phyloP scores from a whole-genome alignment of 1,139 yeast species.

The Taiozyma sp. region DNA sequence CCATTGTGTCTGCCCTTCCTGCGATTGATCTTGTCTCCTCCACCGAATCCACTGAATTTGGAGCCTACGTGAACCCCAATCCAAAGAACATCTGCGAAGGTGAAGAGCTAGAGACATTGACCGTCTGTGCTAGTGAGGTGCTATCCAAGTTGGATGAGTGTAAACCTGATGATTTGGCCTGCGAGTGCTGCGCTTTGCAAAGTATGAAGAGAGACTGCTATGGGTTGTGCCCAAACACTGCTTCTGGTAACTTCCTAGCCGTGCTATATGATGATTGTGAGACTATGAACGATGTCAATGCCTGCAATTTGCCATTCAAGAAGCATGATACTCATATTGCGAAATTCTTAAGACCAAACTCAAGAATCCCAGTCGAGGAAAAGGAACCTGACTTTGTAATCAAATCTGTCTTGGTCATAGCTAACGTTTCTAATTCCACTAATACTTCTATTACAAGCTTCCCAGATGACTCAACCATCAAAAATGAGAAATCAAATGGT shows the following conservation, averaged over 20 bases:
- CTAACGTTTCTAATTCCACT: background rate
- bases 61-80: slow-evolving; percentile 42
- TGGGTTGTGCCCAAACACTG: slow-evolving; percentile 42
- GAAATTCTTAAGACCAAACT: slow-evolving; percentile 21
- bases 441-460: background rate
- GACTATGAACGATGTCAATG: slow-evolving; percentile 41
- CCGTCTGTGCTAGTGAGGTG: slow-evolving; percentile 42
- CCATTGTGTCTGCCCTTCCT: background rate
- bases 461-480: background rate
- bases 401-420: slow-evolving; percentile 12
- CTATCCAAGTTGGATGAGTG: slow-evolving; percentile 41
- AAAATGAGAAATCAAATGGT: background rate
- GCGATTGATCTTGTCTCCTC: slow-evolving; percentile 15
- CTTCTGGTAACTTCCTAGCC: slow-evolving; percentile 39
- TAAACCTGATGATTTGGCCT: slow-evolving; percentile 46
- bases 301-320: slow-evolving; percentile 45
- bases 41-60: slow-evolving; percentile 29
- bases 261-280: slow-evolving; percentile 42
- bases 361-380: slow-evolving; percentile 22
- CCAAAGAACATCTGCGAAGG: slow-evolving; percentile 36
- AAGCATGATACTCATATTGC: slow-evolving; percentile 30
- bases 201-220: slow-evolving; percentile 40
- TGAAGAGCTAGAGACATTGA: slow-evolving; percentile 37
- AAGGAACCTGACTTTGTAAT: slow-evolving; percentile 23
- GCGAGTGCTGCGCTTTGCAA: slow-evolving; percentile 52